Conservation (phyloP, 108 stramenopile species). For the Fragilariopsis cylindrus region DNA sequence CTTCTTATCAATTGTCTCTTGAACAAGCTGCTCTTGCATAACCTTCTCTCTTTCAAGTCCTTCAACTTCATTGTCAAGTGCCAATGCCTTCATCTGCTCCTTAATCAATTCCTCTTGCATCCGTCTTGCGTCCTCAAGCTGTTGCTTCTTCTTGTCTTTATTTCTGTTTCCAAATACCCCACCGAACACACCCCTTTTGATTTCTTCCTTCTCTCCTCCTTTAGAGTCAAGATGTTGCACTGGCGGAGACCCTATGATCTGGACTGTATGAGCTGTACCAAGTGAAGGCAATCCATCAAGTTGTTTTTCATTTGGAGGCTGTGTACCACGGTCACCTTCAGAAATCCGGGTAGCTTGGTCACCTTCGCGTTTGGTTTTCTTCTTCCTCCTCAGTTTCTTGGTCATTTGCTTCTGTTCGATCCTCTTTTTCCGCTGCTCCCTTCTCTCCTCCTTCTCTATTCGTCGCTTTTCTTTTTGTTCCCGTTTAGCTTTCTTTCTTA, state of each 20-base stretch:
- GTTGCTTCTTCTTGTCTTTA: slow-evolving; percentile 16
- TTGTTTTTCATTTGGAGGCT: slow-evolving; percentile 10
- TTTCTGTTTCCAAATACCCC: slow-evolving; percentile 22
- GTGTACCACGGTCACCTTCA: slow-evolving; percentile 1
- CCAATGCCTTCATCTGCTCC: slow-evolving; percentile 34
- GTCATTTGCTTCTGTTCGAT: not conserved
- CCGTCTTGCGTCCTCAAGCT: slow-evolving; percentile 27
- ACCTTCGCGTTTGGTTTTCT: not conserved
- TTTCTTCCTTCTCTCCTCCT: slow-evolving; percentile 7
- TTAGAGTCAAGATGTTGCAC: not conserved
- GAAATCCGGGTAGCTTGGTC: not conserved
- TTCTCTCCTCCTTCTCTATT: slow-evolving; percentile 12
- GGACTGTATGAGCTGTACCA: not conserved
- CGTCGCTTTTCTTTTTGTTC: slow-evolving; percentile 15
- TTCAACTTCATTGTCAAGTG: slow-evolving; percentile 25
- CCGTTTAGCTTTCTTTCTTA: slow-evolving; percentile 1
- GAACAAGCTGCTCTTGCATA: slow-evolving; percentile 32
- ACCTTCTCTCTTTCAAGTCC: slow-evolving; percentile 36
- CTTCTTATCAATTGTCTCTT: slow-evolving; percentile 32
- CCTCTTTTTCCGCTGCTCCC: not conserved
- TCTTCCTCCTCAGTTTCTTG: slow-evolving; percentile 6
- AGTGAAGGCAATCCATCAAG: not conserved
- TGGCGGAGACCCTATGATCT: not conserved
- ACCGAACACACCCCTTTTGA: slow-evolving; percentile 19
- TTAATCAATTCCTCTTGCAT: slow-evolving; percentile 40